Base-by-base conservation (phyloP, 164 flowering plant species). In the Cinnamomum micranthum region DNA sequence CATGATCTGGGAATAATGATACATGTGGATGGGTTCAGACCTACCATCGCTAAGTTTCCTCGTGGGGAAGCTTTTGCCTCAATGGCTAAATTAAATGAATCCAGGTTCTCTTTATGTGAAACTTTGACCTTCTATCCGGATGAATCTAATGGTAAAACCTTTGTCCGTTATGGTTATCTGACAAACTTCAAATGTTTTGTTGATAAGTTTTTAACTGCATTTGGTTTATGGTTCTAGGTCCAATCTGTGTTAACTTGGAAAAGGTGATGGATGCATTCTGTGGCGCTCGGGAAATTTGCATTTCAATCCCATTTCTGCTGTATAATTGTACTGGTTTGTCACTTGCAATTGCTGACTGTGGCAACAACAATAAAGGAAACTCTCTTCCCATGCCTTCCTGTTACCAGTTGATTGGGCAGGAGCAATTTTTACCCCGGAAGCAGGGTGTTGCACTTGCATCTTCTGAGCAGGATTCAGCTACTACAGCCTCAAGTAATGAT, bases 261-360 rank as follows among this genome's bases (percentile, higher is more conserved):
- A 93, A 91, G 81, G 74, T 82, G 68, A 83, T 95, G 95, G 96
- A 92, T 87, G 88, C 91, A 27, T 80, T 81, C 65, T 90, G 94
- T 81, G 99, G 97, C 77, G 89, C 95, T 59, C 92, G 99, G 60
- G 97, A 92, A 80, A 73, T 95, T 71, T 80, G 80, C 77, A 80
- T 95, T 50, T 93, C 81, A 76, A 95, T 90, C 73, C 97, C 97
- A 19, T 92, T 85, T 84, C 77, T 93, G 74, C 79, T 95, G 51
- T 95, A 89, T 72, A 93, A 93, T 71, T 93, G 97, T 79, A 84
- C 91, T 64, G 97, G 92, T 23, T 81, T 90, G 80, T 77, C 91
- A 20, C 89, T 95, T 23, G 41, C 69, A 35, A 75, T 95, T 74
- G 82, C 90, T 25, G 88, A 87, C 71, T 78, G 82, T 69, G 77